These are phyloP conservation scores for Plasmopara muralis DNA, from an alignment of 352 stramenopile genomes.

Conservation along the genomic window DNA sequence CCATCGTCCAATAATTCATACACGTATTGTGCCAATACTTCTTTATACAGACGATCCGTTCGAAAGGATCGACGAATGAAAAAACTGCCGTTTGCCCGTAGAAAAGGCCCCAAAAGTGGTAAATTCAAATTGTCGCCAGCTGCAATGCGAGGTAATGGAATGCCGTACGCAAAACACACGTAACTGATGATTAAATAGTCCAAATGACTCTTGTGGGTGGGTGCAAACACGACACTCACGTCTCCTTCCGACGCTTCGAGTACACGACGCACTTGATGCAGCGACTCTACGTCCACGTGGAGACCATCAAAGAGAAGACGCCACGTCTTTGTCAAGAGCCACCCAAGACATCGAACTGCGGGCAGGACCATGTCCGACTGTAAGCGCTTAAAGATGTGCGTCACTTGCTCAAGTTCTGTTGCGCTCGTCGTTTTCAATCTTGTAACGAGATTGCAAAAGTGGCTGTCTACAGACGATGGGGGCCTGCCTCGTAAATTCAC, in stretches of 20 bases:
- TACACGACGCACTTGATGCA: slow-evolving; percentile 48
- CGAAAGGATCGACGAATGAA: slow-evolving; percentile 85
- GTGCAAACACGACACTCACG: slow-evolving; percentile 75
- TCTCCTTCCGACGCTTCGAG: slow-evolving; percentile 42
- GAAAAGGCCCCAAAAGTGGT: slow-evolving; percentile 67
- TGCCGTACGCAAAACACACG: slow-evolving; percentile 82
- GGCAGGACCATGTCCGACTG: slow-evolving; percentile 75
- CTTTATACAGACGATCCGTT: slow-evolving; percentile 69
- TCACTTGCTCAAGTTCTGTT: slow-evolving; percentile 29
- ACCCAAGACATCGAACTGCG: slow-evolving; percentile 64
- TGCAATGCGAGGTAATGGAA: slow-evolving; percentile 78
- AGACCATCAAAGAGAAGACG: slow-evolving; percentile 65
- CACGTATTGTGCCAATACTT: slow-evolving; percentile 82
- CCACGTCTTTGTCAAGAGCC: slow-evolving; percentile 76
- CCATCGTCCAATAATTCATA: slow-evolving; percentile 74
- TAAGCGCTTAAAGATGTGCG: slow-evolving; percentile 54
- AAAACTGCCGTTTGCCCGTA: slow-evolving; percentile 83
- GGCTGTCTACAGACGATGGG: slow-evolving; percentile 31
- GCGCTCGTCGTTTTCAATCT: slow-evolving; percentile 20
- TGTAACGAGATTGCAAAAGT: slow-evolving; percentile 39
- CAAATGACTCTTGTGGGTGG: slow-evolving; percentile 86
- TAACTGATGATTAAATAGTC: slow-evolving; percentile 90
- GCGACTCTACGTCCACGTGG: slow-evolving; percentile 59
- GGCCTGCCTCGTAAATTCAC: slow-evolving; percentile 47
- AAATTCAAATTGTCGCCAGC: slow-evolving; percentile 86